These are phyloP conservation scores for Aspergillus tubingensis DNA, from an alignment of 2,329 filamentous ascomycete species.

Conservation along the genomic window DNA sequence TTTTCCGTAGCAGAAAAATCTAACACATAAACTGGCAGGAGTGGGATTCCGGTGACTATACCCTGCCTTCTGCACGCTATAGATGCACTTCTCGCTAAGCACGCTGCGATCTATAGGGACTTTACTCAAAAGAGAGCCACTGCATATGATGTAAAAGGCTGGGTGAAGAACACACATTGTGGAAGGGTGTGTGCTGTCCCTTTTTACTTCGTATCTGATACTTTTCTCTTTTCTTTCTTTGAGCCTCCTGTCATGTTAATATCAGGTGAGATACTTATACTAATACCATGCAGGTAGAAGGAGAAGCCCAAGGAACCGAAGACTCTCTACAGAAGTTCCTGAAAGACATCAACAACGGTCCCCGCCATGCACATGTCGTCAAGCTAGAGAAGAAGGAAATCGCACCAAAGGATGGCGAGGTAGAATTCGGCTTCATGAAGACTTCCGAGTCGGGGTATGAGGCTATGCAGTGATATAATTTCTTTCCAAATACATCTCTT, in stretches of 20 bases:
- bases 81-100: neutral
- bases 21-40: constrained; percentile 18
- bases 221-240: neutral
- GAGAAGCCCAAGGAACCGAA: constrained; percentile 79
- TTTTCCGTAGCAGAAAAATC: neutral
- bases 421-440: constrained; percentile 59
- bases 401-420: constrained; percentile 66
- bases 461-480: constrained; percentile 10
- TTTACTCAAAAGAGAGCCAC: constrained; percentile 49
- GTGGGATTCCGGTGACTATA: constrained; percentile 36
- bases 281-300: constrained; percentile 66
- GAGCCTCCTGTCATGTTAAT: neutral
- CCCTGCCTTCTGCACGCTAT: neutral
- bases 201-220: neutral
- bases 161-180: constrained; percentile 50
- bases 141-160: constrained; percentile 50
- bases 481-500: no score
- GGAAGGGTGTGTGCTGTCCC: constrained; percentile 41
- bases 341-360: constrained; percentile 73
- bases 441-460: constrained; percentile 34
- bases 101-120: constrained; percentile 29
- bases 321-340: constrained; percentile 69
- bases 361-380: constrained; percentile 69
- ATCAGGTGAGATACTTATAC: neutral
- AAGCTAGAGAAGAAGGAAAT: constrained; percentile 71